Conservation (phyloP, 306 rosid genomes). For the Castanea mollissima region DNA sequence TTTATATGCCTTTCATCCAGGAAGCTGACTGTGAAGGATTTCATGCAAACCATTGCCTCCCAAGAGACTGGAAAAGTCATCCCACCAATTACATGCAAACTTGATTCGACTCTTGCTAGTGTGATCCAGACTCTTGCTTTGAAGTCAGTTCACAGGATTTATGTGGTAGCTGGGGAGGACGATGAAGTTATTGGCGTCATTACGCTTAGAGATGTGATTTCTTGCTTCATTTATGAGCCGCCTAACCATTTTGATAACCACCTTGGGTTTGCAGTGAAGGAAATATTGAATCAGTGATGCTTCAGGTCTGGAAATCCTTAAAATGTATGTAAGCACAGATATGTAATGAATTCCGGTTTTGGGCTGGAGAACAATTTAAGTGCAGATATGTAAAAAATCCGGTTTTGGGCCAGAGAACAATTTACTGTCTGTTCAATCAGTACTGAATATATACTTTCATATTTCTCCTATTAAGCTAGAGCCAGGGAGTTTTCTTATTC, state of each 20-base stretch:
- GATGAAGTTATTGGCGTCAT: constrained; percentile 63
- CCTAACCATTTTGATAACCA: constrained; percentile 60
- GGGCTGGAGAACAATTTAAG: constrained; percentile 24
- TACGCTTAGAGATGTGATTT: constrained; percentile 90
- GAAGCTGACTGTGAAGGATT: constrained; percentile 72
- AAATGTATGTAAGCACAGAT: constrained; percentile 5
- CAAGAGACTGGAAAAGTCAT: constrained; percentile 38
- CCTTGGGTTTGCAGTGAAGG: constrained; percentile 62
- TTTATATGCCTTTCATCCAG: constrained; percentile 39
- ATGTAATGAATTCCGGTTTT: constrained; percentile 21
- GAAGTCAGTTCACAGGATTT: constrained; percentile 76
- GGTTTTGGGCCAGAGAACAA: constrained; percentile 23
- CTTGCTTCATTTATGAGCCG: constrained; percentile 83
- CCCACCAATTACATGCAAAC: constrained; percentile 69
- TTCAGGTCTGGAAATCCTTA: not conserved
- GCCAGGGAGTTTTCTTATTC: constrained; percentile 54
- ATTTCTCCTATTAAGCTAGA: constrained; percentile 53
- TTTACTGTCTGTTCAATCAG: constrained; percentile 11
- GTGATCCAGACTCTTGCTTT: constrained; percentile 73
- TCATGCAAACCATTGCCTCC: constrained; percentile 47
- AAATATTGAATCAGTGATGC: constrained; percentile 53
- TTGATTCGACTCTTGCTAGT: constrained; percentile 50
- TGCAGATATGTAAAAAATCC: constrained; percentile 16
- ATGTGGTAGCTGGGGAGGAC: constrained; percentile 48
- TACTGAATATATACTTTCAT: constrained; percentile 25